These are phyloP conservation scores for Lecanoromycetidae sp. DNA, from an alignment of 2,329 filamentous ascomycete genomes.

Conservation along the genomic window DNA sequence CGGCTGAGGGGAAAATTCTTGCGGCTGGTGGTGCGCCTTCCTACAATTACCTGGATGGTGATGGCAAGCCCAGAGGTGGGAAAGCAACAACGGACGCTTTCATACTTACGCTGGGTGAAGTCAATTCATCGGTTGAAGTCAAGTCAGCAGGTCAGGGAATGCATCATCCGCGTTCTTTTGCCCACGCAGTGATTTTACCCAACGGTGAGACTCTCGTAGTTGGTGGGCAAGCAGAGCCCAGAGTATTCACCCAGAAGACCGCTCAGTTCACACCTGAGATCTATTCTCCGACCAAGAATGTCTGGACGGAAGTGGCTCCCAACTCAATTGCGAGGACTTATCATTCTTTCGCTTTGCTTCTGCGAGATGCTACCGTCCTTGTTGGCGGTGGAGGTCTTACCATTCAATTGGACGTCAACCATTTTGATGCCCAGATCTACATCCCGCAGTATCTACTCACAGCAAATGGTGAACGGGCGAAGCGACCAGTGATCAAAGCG, in stretches of 20 bases:
- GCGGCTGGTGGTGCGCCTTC: slow-evolving; percentile 20
- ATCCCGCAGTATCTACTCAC: slow-evolving; percentile 44
- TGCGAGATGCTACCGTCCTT: slow-evolving; percentile 40
- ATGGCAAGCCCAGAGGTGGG: slow-evolving; percentile 14
- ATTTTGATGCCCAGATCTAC: slow-evolving; percentile 45
- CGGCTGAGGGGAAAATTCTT: slow-evolving; percentile 6
- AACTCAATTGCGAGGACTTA: slow-evolving; percentile 36
- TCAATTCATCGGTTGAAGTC: slow-evolving; percentile 32
- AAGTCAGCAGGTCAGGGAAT: slow-evolving; percentile 33
- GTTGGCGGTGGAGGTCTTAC: slow-evolving; percentile 43
- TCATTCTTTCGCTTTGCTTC: slow-evolving; percentile 38
- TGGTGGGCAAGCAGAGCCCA: slow-evolving; percentile 34
- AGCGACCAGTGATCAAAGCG: slow-evolving; percentile 32
- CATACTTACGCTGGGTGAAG: slow-evolving; percentile 26
- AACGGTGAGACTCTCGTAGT: slow-evolving; percentile 37
- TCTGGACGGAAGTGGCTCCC: slow-evolving; percentile 29
- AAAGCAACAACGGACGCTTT: slow-evolving; percentile 15
- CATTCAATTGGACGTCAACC: slow-evolving; percentile 32
- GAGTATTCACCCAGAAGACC: slow-evolving; percentile 34
- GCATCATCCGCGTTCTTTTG: slow-evolving; percentile 30
- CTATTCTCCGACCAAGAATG: slow-evolving; percentile 33
- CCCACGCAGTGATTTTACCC: slow-evolving; percentile 37
- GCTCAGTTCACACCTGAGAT: slow-evolving; percentile 34
- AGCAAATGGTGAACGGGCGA: slow-evolving; percentile 29
- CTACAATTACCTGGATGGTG: slow-evolving; percentile 27